Evolutionary conservation across 495 filamentous ascomycete species (phyloP).

Genomic region (Trichoderma asperelloides): DNA sequence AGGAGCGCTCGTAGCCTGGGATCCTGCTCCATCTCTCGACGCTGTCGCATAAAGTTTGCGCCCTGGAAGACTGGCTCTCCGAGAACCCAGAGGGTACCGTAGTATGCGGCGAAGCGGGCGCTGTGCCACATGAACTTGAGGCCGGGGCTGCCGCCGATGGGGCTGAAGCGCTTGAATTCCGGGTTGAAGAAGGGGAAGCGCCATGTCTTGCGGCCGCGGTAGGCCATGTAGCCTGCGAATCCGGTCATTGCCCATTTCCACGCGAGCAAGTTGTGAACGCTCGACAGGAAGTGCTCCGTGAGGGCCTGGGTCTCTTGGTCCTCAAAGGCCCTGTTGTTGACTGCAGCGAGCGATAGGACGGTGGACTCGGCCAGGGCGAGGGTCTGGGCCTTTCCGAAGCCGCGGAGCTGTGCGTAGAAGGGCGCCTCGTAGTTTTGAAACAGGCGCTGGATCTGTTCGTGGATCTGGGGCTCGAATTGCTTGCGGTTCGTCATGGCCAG

Average conservation of each 20-base stretch:
- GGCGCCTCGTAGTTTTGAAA: background rate
- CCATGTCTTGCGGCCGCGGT: background rate
- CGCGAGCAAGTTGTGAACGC: background rate
- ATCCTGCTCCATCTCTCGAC: background rate
- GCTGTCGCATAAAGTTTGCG: slow-evolving; percentile 8
- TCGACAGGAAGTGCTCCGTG: slow-evolving; percentile 2
- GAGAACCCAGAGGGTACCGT: background rate
- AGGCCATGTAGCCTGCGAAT: background rate
- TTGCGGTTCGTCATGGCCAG: background rate
- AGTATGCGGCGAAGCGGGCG: slow-evolving; percentile 6
- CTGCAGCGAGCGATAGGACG: background rate
- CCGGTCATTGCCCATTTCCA: slow-evolving; percentile 6
- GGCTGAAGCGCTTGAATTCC: slow-evolving; percentile 4
- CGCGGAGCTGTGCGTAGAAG: background rate
- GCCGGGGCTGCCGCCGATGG: background rate
- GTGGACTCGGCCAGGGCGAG: background rate
- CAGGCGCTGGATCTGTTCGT: background rate
- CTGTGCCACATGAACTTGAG: slow-evolving; percentile 5
- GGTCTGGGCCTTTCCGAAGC: slow-evolving; percentile 1
- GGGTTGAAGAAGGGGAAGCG: slow-evolving; percentile 1
- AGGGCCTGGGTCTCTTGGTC: background rate
- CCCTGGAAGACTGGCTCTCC: slow-evolving; percentile 6
- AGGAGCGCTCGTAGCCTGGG: background rate
- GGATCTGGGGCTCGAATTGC: slow-evolving; percentile 4
- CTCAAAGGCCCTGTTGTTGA: background rate